phyloP scores from a whole-genome alignment of 192 early-diverging fungal species.

The Coemansia sp. region DNA sequence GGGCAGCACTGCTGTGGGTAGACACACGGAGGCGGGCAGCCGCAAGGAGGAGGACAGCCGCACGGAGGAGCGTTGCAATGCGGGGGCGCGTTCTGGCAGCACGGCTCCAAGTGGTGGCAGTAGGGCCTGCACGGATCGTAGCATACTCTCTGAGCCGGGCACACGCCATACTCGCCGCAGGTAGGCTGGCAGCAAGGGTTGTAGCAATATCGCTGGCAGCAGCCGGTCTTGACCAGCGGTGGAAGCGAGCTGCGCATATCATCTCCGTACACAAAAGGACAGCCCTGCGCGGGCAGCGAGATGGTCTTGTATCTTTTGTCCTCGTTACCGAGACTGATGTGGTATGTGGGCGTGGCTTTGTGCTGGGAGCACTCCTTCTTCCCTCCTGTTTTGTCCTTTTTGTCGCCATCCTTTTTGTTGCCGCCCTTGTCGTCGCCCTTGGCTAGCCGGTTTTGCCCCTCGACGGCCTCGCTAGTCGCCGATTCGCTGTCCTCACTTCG shows the following conservation, averaged over 20 bases:
- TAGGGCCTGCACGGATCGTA: conserved; percentile 22
- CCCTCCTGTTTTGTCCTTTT: conserved; percentile 7
- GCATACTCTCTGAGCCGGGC: conserved; percentile 24
- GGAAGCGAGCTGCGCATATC: conserved; percentile 16
- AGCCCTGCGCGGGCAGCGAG: conserved; percentile 42
- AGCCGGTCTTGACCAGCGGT: conserved; percentile 16
- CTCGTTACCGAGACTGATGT: conserved; percentile 24
- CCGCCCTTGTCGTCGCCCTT: background rate
- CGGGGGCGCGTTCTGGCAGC: conserved; percentile 39
- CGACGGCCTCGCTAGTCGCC: background rate
- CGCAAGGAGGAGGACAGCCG: conserved; percentile 16
- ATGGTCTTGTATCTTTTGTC: conserved; percentile 43
- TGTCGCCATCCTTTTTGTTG: conserved; percentile 4
- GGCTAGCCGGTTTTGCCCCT: background rate
- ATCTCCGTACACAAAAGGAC: conserved; percentile 31
- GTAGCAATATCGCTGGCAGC: conserved; percentile 39
- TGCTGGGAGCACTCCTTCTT: conserved; percentile 17
- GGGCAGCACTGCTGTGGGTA: conserved; percentile 21
- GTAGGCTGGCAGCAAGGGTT: conserved; percentile 44
- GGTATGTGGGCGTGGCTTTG: conserved; percentile 40
- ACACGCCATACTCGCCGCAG: conserved; percentile 26
- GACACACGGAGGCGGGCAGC: conserved; percentile 19
- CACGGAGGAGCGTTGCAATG: conserved; percentile 18
- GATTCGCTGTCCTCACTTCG: background rate
- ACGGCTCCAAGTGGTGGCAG: conserved; percentile 11